A percentile compares a stretch with the other conserved stretches of the same genome.
Conservation (phyloP, 352 stramenopile genomes). For the Pythium biforme region DNA sequence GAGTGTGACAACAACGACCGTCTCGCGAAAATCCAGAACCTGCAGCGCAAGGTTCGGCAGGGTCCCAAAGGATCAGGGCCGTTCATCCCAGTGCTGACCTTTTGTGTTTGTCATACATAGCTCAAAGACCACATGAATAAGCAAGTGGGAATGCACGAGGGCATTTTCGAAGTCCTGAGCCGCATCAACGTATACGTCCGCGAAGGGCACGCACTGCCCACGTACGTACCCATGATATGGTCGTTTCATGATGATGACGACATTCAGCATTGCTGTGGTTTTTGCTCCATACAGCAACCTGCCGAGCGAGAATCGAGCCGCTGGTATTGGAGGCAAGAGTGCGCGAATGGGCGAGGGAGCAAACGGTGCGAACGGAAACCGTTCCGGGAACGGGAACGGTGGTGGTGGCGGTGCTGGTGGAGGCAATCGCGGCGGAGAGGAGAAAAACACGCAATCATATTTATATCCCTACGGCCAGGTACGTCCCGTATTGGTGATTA, state of each 20-base stretch:
- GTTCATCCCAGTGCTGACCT: not conserved
- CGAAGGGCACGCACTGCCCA: conserved; percentile 67
- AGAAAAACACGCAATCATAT: conserved; percentile 77
- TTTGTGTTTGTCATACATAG: conserved; percentile 18
- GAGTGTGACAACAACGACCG: conserved; percentile 89
- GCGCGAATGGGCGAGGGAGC: conserved; percentile 35
- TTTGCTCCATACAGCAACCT: conserved; percentile 47
- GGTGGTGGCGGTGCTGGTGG: conserved; percentile 35
- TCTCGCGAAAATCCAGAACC: conserved; percentile 63
- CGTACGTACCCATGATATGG: conserved; percentile 21
- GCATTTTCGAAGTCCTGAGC: conserved; percentile 81
- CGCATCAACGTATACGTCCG: conserved; percentile 81
- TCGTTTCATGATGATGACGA: not conserved
- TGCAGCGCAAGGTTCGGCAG: conserved; percentile 81
- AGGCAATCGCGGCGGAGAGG: conserved; percentile 40
- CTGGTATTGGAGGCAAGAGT: conserved; percentile 72
- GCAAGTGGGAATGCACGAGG: conserved; percentile 77
- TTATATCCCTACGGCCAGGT: conserved; percentile 81
- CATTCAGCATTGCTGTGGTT: not conserved
- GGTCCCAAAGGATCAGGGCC: no score
- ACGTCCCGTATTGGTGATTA: not conserved
- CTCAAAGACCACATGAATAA: conserved; percentile 91
- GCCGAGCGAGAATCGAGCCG: conserved; percentile 83
- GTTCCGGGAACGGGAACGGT: conserved; percentile 18
- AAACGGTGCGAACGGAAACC: conserved; percentile 38